Percentiles rank a stretch among this genome's conserved stretches.
phyloP scores from a whole-genome alignment of 164 flowering plant species.

The Annona cherimola region DNA sequence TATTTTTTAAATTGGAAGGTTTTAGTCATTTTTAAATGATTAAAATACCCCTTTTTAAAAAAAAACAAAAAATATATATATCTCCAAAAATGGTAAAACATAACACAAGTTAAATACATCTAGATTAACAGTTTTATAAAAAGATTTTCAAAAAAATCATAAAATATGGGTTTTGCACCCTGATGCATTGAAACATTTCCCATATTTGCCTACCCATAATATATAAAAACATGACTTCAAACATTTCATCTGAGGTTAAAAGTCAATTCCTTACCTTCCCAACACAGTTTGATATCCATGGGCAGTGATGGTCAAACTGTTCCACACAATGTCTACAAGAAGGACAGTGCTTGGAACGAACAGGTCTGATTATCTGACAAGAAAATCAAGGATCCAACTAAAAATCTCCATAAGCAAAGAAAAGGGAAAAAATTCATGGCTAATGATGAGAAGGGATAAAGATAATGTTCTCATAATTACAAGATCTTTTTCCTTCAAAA shows the following conservation, averaged over 20 bases:
- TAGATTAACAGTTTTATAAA: too few relatives aligned
- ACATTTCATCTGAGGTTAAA: neutral
- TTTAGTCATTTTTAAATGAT: too few relatives aligned
- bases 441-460: neutral
- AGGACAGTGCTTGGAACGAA: slow-evolving; percentile 96
- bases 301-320: slow-evolving; percentile 99
- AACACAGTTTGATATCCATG: slow-evolving; percentile 98
- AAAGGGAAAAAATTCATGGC: slow-evolving; percentile 1
- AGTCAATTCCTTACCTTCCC: slow-evolving; percentile 67
- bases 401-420: neutral
- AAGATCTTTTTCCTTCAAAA: neutral
- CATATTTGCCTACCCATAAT: too few relatives aligned
- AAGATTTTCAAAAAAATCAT: too few relatives aligned
- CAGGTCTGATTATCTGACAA: slow-evolving; percentile 82
- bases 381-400: neutral
- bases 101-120: too few relatives aligned
- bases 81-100: too few relatives aligned
- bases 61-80: too few relatives aligned
- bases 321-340: slow-evolving; percentile 83
- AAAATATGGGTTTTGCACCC: too few relatives aligned
- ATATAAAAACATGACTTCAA: neutral
- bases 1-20: too few relatives aligned
- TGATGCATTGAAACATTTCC: too few relatives aligned
- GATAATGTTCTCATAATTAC: neutral
- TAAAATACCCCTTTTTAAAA: too few relatives aligned